These are phyloP conservation scores for Lecanicillium sp. DNA, from an alignment of 2,329 filamentous ascomycete genomes.

Conservation along the genomic window DNA sequence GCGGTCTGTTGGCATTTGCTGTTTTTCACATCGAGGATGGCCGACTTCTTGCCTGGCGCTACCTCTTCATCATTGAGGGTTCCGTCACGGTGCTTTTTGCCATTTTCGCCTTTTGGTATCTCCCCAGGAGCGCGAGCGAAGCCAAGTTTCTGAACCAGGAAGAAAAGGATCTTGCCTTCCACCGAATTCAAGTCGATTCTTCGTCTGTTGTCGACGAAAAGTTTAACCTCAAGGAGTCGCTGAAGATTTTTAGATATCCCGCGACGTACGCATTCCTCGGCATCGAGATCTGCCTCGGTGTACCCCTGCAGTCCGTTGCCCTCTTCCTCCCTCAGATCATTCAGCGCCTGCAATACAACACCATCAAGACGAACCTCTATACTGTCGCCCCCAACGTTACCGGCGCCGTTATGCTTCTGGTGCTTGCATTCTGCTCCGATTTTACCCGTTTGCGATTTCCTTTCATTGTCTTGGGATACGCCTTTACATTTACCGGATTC, in stretches of 20 bases:
- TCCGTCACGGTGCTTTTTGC: constrained; percentile 54
- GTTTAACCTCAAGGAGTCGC: constrained; percentile 44
- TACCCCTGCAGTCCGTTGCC: constrained; percentile 49
- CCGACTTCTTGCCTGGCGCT: constrained; percentile 38
- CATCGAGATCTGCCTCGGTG: constrained; percentile 54
- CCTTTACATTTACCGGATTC: constrained; percentile 70
- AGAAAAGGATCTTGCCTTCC: constrained; percentile 62
- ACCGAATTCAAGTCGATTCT: constrained; percentile 70
- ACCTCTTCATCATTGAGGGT: constrained; percentile 50
- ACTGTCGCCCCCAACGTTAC: constrained; percentile 75
- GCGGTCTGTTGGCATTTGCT: constrained; percentile 41
- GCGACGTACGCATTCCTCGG: constrained; percentile 43
- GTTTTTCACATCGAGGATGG: constrained; percentile 41
- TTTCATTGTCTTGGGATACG: constrained; percentile 67
- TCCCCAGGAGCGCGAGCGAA: constrained; percentile 58
- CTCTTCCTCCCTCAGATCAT: constrained; percentile 53
- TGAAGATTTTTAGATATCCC: constrained; percentile 46
- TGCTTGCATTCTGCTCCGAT: constrained; percentile 68
- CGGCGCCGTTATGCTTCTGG: constrained; percentile 64
- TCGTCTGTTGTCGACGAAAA: constrained; percentile 54
- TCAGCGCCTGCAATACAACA: constrained; percentile 39
- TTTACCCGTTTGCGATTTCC: constrained; percentile 60
- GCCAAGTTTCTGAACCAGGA: constrained; percentile 60
- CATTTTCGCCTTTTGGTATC: constrained; percentile 61
- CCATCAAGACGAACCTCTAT: constrained; percentile 66